These are phyloP conservation scores for Rubia yunnanensis DNA, from an alignment of 257 asterid species.

Conservation along the genomic window DNA sequence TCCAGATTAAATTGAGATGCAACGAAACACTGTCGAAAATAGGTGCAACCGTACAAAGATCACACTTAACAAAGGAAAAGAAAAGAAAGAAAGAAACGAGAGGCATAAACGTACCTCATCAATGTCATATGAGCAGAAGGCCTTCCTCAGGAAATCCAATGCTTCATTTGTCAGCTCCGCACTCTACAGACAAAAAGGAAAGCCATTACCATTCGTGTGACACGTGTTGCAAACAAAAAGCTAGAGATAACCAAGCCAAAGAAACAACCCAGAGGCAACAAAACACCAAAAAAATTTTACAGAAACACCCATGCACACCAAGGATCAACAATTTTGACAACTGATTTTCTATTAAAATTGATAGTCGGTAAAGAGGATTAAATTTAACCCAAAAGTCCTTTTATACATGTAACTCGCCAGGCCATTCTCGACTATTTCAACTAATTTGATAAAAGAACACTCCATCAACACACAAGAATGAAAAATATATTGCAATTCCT, in stretches of 20 bases:
- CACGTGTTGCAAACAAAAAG: background rate
- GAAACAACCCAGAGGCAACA: background rate
- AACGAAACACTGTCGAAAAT: background rate
- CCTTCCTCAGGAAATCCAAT: constrained; percentile 64
- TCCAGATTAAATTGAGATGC: background rate
- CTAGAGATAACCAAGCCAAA: background rate
- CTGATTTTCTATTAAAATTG: no score
- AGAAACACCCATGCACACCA: background rate
- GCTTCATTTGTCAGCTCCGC: constrained; percentile 91
- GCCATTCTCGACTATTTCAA: no score
- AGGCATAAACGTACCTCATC: constrained; percentile 55
- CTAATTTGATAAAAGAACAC: no score
- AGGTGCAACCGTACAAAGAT: no score
- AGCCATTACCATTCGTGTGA: background rate
- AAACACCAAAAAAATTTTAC: no score
- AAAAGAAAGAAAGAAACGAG: constrained; percentile 2
- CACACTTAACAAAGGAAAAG: background rate
- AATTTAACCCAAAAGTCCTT: background rate
- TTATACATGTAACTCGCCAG: background rate
- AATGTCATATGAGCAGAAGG: constrained; percentile 63
- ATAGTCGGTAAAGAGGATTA: background rate
- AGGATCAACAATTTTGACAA: no score
- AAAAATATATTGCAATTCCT: no score
- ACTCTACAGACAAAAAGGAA: constrained; percentile 35
- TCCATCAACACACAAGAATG: no score